Evolutionary conservation across 495 filamentous ascomycete species (phyloP).

Genomic region (Friedmanniomyces simplex): DNA sequence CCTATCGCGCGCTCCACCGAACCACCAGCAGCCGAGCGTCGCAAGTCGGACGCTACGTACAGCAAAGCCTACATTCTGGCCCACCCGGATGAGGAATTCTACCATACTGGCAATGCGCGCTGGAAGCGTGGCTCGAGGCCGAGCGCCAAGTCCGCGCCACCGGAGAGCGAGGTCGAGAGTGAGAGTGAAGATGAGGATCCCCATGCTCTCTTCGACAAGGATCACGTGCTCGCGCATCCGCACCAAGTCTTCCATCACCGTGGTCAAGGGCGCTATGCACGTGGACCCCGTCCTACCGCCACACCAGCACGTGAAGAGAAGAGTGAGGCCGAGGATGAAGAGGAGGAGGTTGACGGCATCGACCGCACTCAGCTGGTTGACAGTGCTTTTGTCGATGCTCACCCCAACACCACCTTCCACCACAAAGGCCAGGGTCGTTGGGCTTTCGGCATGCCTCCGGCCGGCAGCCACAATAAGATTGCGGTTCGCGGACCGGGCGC

Average conservation of each 20-base stretch:
- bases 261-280: slow-evolving; percentile 19
- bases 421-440: slow-evolving; percentile 20
- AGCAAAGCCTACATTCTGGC: slow-evolving; percentile 6
- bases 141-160: background rate
- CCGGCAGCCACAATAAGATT: slow-evolving; percentile 10
- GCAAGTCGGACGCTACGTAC: slow-evolving; percentile 6
- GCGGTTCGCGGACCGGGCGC: slow-evolving; percentile 16
- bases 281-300: background rate
- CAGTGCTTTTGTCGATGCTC: slow-evolving; percentile 11
- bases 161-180: background rate
- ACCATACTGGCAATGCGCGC: slow-evolving; percentile 19
- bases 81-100: slow-evolving; percentile 13
- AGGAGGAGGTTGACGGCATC: background rate
- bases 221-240: slow-evolving; percentile 10
- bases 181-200: background rate
- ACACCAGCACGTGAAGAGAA: background rate
- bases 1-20: background rate
- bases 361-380: slow-evolving; percentile 4
- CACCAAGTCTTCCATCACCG: slow-evolving; percentile 16
- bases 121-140: slow-evolving; percentile 16
- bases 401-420: slow-evolving; percentile 13
- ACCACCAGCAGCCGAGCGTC: background rate
- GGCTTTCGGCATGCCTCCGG: slow-evolving; percentile 14
- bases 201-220: slow-evolving; percentile 5
- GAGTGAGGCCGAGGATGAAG: slow-evolving; percentile 1